Percentiles rank a stretch among this genome's conserved stretches.
Evolutionary conservation across 192 early-diverging fungal species (phyloP).

Genomic region (Backusella macrospora): DNA sequence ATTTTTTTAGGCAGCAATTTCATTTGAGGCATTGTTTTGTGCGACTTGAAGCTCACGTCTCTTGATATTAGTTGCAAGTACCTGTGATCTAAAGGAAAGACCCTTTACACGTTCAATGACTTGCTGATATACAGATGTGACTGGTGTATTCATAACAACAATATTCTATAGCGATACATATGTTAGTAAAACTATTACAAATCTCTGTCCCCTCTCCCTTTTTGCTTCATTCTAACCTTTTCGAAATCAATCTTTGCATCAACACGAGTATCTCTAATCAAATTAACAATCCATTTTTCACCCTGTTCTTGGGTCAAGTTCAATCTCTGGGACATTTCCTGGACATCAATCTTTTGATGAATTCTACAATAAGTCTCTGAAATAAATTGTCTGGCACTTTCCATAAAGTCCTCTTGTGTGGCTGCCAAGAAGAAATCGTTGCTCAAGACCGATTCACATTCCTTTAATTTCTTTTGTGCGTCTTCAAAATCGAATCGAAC

Average conservation of each 20-base stretch:
- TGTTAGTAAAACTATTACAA: conserved; percentile 15
- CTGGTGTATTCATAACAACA: conserved; percentile 89
- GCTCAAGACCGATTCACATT: conserved; percentile 84
- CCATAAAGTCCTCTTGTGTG: conserved; percentile 91
- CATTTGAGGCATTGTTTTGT: conserved; percentile 24
- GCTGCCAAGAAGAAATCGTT: conserved; percentile 92
- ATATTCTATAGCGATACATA: conserved; percentile 60
- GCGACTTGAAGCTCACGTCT: conserved; percentile 69
- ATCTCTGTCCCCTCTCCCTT: not conserved
- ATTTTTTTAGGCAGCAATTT: conserved; percentile 19
- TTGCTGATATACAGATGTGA: conserved; percentile 90
- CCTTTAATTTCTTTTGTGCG: conserved; percentile 84
- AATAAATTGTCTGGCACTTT: conserved; percentile 91
- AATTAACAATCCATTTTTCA: conserved; percentile 97
- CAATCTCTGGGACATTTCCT: conserved; percentile 77
- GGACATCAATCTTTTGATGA: conserved; percentile 94
- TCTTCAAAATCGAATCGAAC: conserved; percentile 94
- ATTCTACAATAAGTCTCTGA: conserved; percentile 98
- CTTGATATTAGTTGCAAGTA: conserved; percentile 86
- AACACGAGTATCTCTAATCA: conserved; percentile 93
- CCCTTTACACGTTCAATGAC: conserved; percentile 94
- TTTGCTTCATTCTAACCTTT: conserved; percentile 55
- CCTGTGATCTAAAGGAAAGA: conserved; percentile 88
- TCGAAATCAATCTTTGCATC: conserved; percentile 97
- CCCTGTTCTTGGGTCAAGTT: conserved; percentile 89